Conservation (phyloP, 371 early-diverging fungal genomes). For the Apophysomyces ossiformis region DNA sequence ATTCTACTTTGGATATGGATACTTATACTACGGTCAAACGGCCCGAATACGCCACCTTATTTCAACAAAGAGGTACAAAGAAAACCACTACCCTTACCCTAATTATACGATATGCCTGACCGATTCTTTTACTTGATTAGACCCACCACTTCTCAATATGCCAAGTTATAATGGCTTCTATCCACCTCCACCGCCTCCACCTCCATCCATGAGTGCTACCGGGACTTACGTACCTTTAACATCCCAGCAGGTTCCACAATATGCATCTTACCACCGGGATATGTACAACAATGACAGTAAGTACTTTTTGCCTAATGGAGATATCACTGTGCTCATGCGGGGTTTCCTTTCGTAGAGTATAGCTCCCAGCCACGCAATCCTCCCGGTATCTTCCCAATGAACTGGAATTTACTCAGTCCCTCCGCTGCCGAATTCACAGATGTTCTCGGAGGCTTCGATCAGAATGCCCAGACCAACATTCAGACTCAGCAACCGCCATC, state of each 20-base stretch:
- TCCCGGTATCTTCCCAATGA: constrained; percentile 6
- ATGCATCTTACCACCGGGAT: constrained; percentile 12
- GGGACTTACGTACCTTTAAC: constrained; percentile 3
- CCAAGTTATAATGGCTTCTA: background rate
- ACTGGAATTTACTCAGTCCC: constrained; percentile 1
- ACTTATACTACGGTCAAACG: background rate
- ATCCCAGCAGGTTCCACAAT: constrained; percentile 9
- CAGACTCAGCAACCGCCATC: constrained; percentile 1
- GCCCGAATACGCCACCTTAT: background rate
- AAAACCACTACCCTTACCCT: background rate
- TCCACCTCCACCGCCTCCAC: background rate
- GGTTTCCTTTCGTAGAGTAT: constrained; percentile 5
- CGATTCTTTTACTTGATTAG: background rate
- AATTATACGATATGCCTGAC: background rate
- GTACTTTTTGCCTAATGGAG: constrained; percentile 3
- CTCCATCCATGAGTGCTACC: background rate
- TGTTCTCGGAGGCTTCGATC: constrained; percentile 4
- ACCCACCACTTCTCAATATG: background rate
- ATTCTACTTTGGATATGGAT: background rate
- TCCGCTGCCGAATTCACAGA: constrained; percentile 8
- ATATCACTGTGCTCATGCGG: background rate
- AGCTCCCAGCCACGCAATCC: constrained; percentile 12
- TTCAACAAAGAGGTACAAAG: constrained; percentile 2
- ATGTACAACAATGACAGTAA: constrained; percentile 12
- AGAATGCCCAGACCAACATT: constrained; percentile 4